A percentile compares a stretch with the other conserved stretches of the same genome.
Conservation (phyloP, 2,329 filamentous ascomycete species). For the Ploettnerulaceae sp. region DNA sequence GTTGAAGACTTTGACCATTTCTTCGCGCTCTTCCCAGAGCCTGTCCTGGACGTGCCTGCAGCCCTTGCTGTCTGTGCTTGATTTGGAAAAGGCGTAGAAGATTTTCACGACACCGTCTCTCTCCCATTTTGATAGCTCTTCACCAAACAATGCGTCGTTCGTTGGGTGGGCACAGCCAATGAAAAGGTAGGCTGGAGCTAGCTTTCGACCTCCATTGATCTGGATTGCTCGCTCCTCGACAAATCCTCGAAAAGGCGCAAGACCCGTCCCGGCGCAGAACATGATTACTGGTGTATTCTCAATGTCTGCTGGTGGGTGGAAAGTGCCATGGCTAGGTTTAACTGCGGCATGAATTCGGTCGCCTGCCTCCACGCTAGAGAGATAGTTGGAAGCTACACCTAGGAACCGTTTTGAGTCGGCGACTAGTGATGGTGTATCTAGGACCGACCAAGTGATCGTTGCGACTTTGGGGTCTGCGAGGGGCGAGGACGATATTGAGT, state of each 20-base stretch:
- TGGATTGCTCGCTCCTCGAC: slow-evolving; percentile 44
- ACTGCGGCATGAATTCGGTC: slow-evolving; percentile 38
- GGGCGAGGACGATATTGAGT: slow-evolving; percentile 74
- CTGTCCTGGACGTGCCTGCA: slow-evolving; percentile 28
- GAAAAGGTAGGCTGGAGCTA: slow-evolving; percentile 28
- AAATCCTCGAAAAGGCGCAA: slow-evolving; percentile 46
- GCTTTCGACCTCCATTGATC: slow-evolving; percentile 34
- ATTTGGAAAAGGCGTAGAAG: slow-evolving; percentile 25
- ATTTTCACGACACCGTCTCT: slow-evolving; percentile 24
- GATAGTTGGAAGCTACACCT: slow-evolving; percentile 46
- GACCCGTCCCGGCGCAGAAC: slow-evolving; percentile 36
- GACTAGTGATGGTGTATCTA: slow-evolving; percentile 41
- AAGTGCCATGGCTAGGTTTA: slow-evolving; percentile 35
- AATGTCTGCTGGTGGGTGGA: slow-evolving; percentile 31
- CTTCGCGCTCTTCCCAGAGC: slow-evolving; percentile 26
- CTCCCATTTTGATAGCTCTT: slow-evolving; percentile 26
- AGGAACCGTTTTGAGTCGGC: slow-evolving; percentile 39
- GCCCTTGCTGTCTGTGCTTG: slow-evolving; percentile 22
- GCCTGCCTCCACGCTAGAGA: slow-evolving; percentile 37
- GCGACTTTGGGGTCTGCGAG: slow-evolving; percentile 61
- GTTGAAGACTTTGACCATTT: slow-evolving; percentile 24
- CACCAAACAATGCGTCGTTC: slow-evolving; percentile 23
- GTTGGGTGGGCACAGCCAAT: slow-evolving; percentile 27
- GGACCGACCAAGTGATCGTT: slow-evolving; percentile 56
- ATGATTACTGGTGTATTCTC: slow-evolving; percentile 33